These are phyloP conservation scores for Colletotrichum gigasporum DNA, from an alignment of 2,329 filamentous ascomycete species.

Conservation along the genomic window DNA sequence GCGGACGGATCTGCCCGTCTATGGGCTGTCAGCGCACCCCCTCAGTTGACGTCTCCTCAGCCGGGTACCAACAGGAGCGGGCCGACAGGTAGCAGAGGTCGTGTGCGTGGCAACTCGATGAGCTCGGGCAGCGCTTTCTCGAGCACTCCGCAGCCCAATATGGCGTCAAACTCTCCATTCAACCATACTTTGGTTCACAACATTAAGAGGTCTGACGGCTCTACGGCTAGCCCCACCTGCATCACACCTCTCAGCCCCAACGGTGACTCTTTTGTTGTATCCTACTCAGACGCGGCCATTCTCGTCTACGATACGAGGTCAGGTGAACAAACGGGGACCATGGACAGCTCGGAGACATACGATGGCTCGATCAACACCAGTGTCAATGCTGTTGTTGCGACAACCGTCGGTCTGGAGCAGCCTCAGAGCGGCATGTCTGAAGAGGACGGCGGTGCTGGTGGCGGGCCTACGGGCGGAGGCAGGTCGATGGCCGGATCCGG, in stretches of 20 bases:
- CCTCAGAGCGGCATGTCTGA: constrained; percentile 71
- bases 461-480: constrained; percentile 81
- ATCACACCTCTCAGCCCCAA: constrained; percentile 87
- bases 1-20: constrained; percentile 92
- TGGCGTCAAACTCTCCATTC: constrained; percentile 87
- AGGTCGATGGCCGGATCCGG: constrained; percentile 74
- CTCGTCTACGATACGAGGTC: constrained; percentile 92
- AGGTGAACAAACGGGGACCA: constrained; percentile 89
- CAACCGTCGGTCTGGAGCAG: constrained; percentile 83
- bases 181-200: constrained; percentile 88
- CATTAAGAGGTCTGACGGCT: constrained; percentile 75
- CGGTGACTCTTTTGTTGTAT: constrained; percentile 91
- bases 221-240: constrained; percentile 82
- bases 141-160: constrained; percentile 87
- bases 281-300: constrained; percentile 89
- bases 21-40: constrained; percentile 93
- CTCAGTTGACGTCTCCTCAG: constrained; percentile 84
- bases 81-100: constrained; percentile 68
- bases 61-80: constrained; percentile 70
- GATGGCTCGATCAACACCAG: constrained; percentile 82
- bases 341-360: constrained; percentile 95
- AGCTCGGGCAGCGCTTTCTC: constrained; percentile 94
- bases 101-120: constrained; percentile 89
- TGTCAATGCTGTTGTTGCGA: constrained; percentile 91
- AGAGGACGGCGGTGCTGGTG: constrained; percentile 74